These are phyloP conservation scores for Dendrobium huoshanense DNA, from an alignment of 106 monocot genomes.

Conservation along the genomic window DNA sequence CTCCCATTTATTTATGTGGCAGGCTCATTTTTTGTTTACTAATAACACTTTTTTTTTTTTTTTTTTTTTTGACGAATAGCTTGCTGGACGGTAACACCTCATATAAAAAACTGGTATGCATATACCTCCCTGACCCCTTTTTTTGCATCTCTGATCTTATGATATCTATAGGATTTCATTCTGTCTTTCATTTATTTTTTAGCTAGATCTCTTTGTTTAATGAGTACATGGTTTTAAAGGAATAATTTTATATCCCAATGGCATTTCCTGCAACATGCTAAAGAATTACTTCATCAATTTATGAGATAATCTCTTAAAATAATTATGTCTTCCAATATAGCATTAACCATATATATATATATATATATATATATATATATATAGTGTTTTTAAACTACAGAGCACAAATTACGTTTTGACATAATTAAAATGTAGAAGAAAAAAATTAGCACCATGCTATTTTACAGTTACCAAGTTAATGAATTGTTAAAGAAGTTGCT, in stretches of 20 bases:
- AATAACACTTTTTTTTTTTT: not conserved
- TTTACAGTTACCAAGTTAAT: no score
- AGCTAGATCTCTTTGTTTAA: not conserved
- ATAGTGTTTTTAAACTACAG: no score
- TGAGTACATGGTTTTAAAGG: not conserved
- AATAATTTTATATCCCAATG: not conserved
- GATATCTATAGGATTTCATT: not conserved
- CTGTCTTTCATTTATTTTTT: not conserved
- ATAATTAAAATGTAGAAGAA: no score
- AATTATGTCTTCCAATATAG: not conserved
- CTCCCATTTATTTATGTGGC: not conserved
- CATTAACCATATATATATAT: no score
- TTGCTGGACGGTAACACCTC: slow-evolving; percentile 73
- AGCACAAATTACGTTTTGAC: no score
- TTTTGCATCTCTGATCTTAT: not conserved
- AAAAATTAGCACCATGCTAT: no score
- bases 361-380: not conserved
- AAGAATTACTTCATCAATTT: no score
- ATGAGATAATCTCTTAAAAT: no score
- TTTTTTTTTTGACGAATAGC: slow-evolving; percentile 29
- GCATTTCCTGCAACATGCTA: no score
- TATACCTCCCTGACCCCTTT: not conserved
- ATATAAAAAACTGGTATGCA: slow-evolving; percentile 65
- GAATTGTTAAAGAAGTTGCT: no score
- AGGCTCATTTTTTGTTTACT: not conserved